Evolutionary conservation across 352 stramenopile genomes (phyloP), one percentile per base, ranked within the genome.

Genomic region (Globisporangium okanoganense): DNA sequence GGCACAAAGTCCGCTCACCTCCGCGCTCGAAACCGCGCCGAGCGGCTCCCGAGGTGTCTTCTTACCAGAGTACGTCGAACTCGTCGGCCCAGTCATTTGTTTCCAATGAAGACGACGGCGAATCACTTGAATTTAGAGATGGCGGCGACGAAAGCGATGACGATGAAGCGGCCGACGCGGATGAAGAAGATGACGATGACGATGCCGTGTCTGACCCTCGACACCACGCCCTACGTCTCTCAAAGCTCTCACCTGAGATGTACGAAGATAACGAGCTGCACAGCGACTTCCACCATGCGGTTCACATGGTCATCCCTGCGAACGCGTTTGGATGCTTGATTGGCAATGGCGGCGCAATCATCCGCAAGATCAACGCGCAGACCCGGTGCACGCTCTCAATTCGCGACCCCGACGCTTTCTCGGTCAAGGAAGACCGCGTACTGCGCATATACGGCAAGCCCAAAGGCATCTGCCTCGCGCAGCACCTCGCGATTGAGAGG

Each of bases 251-350:
- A 40, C 54, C 54, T 1, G 68, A 86, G 9, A 70, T 87, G 12
- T 87, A 90, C 51, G 77, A 85, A 60, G 78, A 86, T 41, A 56
- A 64, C 13, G 80, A 87, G 18, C 63, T 84, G 6, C 69, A 87
- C 63, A 74, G 75, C 20, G 71, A 85, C 31, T 85, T 82, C 27
- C 61, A 69, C 8, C 78, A 88, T 64, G 72, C 72, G 33, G n/a
- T 87, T 8, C 75, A 87, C 53, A 81, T 92, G 72, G 64, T 90
- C 16, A 87, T 92, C 29, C 82, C 82, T 6, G 57, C 66, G 14
- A 81, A 75, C 53, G 67, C 74, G 6, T 75, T 79, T 13, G 68
- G 70, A 4, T 82, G 76, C 33, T 49, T 92, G 24, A 69, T 92
- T 10, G 79, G 83, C 4, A 70, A 62, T 12, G 69, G 76, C 43